Evolutionary conservation across 108 stramenopile genomes (phyloP).

Genomic region (Nannochloropsis granulata): DNA sequence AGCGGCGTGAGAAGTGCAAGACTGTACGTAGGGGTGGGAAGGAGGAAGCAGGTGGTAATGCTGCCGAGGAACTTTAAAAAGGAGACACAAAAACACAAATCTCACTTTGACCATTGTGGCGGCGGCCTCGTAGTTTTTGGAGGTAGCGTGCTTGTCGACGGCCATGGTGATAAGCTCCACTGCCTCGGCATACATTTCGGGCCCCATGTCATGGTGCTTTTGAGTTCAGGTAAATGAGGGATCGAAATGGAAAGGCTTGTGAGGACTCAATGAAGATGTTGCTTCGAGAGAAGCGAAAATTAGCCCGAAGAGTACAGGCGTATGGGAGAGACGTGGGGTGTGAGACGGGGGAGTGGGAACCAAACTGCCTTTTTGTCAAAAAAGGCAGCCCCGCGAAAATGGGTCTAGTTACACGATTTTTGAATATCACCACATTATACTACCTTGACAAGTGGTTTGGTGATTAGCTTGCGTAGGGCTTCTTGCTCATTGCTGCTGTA

Average conservation of each 20-base stretch:
- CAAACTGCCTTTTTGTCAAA: neutral
- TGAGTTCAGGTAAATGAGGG: neutral
- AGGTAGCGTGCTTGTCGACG: conserved; percentile 6
- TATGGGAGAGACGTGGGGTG: neutral
- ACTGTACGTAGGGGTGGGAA: no score
- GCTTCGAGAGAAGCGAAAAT: no score
- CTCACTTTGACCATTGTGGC: neutral
- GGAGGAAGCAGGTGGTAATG: no score
- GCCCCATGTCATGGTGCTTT: neutral
- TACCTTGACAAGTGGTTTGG: neutral
- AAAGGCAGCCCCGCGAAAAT: neutral
- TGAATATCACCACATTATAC: neutral
- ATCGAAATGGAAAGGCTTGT: no score
- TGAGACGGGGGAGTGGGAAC: neutral
- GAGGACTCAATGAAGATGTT: no score
- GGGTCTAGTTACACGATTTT: neutral
- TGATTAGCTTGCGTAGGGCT: neutral
- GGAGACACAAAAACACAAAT: no score
- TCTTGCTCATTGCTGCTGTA: neutral
- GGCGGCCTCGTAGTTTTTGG: conserved; percentile 19
- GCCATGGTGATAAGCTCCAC: conserved; percentile 24
- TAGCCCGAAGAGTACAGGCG: neutral
- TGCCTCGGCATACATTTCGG: conserved; percentile 5
- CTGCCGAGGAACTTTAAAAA: no score
- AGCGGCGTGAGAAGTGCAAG: no score